Conservation (phyloP, 2,329 filamentous ascomycete genomes). For the Botrytis galanthina region DNA sequence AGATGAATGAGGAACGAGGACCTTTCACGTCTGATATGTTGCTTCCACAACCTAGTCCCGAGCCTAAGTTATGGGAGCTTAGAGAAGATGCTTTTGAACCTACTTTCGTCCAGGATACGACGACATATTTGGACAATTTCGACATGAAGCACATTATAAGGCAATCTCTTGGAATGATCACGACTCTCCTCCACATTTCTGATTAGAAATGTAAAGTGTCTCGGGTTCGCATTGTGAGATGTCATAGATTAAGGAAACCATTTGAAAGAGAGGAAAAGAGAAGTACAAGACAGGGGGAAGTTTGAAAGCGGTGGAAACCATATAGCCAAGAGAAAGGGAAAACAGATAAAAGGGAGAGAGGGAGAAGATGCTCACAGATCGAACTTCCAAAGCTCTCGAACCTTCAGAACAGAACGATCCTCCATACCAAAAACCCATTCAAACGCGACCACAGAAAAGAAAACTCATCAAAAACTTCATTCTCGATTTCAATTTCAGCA, state of each 20-base stretch:
- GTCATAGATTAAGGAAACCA: background rate
- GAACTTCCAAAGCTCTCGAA: background rate
- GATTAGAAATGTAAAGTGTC: background rate
- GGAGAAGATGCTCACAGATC: background rate
- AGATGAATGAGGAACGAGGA: background rate
- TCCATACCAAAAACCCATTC: background rate
- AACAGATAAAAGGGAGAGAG: background rate
- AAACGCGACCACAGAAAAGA: background rate
- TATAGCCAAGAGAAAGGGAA: background rate
- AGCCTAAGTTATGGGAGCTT: background rate
- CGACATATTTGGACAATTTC: background rate
- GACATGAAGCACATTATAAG: background rate
- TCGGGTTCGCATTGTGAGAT: background rate
- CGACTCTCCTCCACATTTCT: no score
- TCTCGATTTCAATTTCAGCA: background rate
- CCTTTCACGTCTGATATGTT: background rate
- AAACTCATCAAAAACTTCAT: no score
- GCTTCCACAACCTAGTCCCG: background rate
- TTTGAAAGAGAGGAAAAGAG: background rate
- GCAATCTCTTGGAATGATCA: no score
- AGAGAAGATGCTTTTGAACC: background rate
- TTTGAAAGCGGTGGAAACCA: background rate
- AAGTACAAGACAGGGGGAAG: no score
- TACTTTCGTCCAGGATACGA: background rate
- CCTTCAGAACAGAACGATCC: background rate